Base-by-base conservation (phyloP, 768 basidiomycete genomes). In the Suillus sp. region DNA sequence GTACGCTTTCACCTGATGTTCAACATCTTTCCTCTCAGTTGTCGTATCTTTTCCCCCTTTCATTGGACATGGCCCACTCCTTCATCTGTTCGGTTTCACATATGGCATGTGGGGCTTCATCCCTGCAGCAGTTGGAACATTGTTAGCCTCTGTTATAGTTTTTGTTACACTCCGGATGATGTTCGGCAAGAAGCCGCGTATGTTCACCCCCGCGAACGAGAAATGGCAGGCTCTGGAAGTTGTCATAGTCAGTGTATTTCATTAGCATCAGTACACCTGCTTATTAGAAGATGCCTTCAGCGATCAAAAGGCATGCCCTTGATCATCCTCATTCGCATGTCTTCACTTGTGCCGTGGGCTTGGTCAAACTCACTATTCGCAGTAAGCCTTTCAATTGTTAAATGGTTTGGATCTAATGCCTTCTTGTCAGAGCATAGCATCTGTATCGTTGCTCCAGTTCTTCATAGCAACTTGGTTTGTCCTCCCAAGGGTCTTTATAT, bases 291-390 rank as follows among this genome's bases (percentile, higher is more conserved):
- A 40, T 6, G 18, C 30, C 63, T 65, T 54, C 67, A 92, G 91
- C 80, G 78, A 64, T 85, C 86, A 20, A 91, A 89, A 73, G 93
- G 93, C 18, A 78, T 94, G n/a, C 88, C 88, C 22, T 78, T 94
- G 30, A 91, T 95, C 47, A 84, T 93, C 67, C 81, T 95, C 53
- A 89, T 95, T 65, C 87, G 93, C 13, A 74, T 92, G 25, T 93
- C 91, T 5, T 87, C 93, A 4, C 85, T 95, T 73, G 91, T 91
- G 55, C 91, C 93, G 3, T 94, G 92, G 90, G 89, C 90, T 0
- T 95, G 93, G 69, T 86, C 88, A 22, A 94, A 93, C 63, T 79
- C 87, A 1, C 78, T 95, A n/a, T 92, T 92, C 69, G 87, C 91
- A 30, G 90, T 90, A 67, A 77, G 88, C 79, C 56, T 37, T 65